These are phyloP conservation scores for Sphaerobolus stellatus DNA, from an alignment of 1,284 basidiomycete species.

Conservation along the genomic window DNA sequence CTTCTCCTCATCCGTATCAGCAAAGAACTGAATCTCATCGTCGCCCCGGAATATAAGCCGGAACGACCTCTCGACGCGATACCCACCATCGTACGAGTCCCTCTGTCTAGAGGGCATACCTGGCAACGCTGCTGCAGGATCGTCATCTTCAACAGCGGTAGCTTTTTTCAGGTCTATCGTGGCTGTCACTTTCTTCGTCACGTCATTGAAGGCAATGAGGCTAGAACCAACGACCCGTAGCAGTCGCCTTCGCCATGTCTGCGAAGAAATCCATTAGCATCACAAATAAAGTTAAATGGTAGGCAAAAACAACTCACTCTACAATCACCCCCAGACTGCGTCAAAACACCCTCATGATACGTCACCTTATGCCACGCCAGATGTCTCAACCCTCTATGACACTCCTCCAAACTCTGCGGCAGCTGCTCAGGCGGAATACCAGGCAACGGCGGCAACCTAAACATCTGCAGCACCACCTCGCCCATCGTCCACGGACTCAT, in stretches of 20 bases:
- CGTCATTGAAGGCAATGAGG: conserved; percentile 90
- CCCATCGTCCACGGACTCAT: conserved; percentile 46
- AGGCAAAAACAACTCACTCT: conserved; percentile 51
- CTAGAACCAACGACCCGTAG: conserved; percentile 85
- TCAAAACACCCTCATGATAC: conserved; percentile 90
- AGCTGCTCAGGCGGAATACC: conserved; percentile 76
- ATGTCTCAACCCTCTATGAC: conserved; percentile 82
- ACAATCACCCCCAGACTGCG: conserved; percentile 95
- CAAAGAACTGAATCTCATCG: conserved; percentile 86
- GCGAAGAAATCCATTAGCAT: conserved; percentile 1
- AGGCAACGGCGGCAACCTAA: conserved; percentile 85
- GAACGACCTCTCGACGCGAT: conserved; percentile 84
- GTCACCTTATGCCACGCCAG: conserved; percentile 90
- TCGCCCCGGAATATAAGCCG: conserved; percentile 77
- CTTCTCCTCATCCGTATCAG: conserved; percentile 90
- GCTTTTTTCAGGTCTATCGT: conserved; percentile 92
- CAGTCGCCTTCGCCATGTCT: conserved; percentile 88
- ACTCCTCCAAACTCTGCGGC: conserved; percentile 91
- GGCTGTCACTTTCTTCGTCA: conserved; percentile 87
- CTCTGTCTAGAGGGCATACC: conserved; percentile 41
- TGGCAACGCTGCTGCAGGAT: conserved; percentile 50
- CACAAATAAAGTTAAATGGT: conserved; percentile 17
- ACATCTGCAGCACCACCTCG: conserved; percentile 83
- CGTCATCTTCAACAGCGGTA: conserved; percentile 73
- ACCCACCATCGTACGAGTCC: conserved; percentile 71